These are phyloP conservation scores for Ascochyta viciae-villosae DNA, from an alignment of 2,329 filamentous ascomycete genomes.

Conservation along the genomic window DNA sequence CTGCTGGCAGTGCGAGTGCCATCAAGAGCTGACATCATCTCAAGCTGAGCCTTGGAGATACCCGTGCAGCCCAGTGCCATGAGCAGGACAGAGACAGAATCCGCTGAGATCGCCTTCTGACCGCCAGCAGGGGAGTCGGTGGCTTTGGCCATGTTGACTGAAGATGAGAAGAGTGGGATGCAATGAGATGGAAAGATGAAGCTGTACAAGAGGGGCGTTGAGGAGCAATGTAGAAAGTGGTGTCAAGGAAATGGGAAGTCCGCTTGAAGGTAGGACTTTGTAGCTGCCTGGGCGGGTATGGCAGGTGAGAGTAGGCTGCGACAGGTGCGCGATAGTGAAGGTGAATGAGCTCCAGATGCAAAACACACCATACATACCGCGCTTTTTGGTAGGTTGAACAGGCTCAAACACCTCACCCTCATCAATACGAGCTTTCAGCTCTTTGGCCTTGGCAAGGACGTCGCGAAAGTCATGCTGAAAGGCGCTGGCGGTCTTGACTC, in stretches of 20 bases:
- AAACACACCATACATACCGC: conserved; percentile 21
- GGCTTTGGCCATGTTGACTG: conserved; percentile 26
- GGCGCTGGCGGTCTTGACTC: conserved; percentile 21
- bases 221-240: neutral
- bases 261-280: neutral
- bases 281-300: conserved; percentile 3
- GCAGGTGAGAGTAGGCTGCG: conserved; percentile 3
- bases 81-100: conserved; percentile 35
- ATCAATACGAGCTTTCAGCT: conserved; percentile 24
- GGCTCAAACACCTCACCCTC: conserved; percentile 26
- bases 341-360: neutral
- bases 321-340: conserved; percentile 1
- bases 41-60: conserved; percentile 29
- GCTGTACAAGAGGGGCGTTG: neutral
- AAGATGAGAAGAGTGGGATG: too few relatives aligned
- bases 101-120: conserved; percentile 30
- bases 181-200: too few relatives aligned
- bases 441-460: conserved; percentile 22
- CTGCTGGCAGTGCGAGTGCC: conserved; percentile 29
- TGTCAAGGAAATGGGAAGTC: neutral
- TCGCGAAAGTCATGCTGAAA: conserved; percentile 32
- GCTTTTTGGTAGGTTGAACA: conserved; percentile 25
- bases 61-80: conserved; percentile 28
- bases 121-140: conserved; percentile 4
- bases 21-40: conserved; percentile 41